Base-by-base conservation (phyloP, 2,329 filamentous ascomycete species). In the Colletotrichum navitas region DNA sequence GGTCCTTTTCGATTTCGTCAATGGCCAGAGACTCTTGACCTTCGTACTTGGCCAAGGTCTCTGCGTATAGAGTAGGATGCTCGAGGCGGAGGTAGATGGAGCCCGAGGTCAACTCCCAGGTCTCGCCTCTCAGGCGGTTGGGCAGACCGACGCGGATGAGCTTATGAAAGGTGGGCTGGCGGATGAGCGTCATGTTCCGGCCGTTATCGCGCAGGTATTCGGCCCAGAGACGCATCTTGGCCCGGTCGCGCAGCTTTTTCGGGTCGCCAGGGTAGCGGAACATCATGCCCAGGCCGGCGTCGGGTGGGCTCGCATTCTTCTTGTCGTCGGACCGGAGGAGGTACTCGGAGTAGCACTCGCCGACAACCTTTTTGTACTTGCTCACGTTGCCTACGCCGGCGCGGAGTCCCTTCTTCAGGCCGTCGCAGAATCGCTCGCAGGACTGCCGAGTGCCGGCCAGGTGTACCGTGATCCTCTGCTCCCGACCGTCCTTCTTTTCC, bases 1-100 rank as follows among this genome's bases (percentile, higher is more conserved):
- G 84, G 79, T 99, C 96, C 82, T 99, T 99, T 80, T 99, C 96
- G 75, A 99, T 99, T 85, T 99, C 96, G 80, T 99, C 96, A 76
- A 98, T 98, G 55, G 96, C 96, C 72, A 99, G 87, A 14, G 95
- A 98, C 75, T 97, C 93, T 78, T 92, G 89, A 10, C 96, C 96
- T 8, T 92, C 89, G 76, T 92, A 95, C 78, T 96, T 95, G 63
- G 89, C 86, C 55, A 99, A 84, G 0, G 95, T 98, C 69, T 99
- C 94, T 55, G 88, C 84, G 78, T 95, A 99, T 6, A 95, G 84
- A 14, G 90, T 93, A 1, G 96, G 96, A 70, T 93, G 94, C 78
- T 97, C 93, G 18, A 99, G 87, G 36, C 95, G 91, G 70, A 97
- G 85, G 80, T 95, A 98, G 73, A 98, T 87, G 2, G 95, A 97